phyloP scores from a whole-genome alignment of 139 green algal genomes.

The Spirogloea muscicola region DNA sequence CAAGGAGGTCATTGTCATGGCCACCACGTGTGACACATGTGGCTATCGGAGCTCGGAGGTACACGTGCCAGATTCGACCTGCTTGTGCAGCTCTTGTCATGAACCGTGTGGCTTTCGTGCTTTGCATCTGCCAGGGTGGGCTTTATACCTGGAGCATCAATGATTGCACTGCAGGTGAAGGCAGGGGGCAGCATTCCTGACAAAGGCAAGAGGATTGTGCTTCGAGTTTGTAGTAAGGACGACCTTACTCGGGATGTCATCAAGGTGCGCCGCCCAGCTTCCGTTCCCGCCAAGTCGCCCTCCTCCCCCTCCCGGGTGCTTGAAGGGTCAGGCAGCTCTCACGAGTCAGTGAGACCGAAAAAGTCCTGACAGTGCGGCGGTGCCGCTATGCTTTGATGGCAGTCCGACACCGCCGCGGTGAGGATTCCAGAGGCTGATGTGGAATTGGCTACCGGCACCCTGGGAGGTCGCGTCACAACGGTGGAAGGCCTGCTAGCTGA shows the following conservation, averaged over 20 bases:
- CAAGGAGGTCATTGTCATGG: constrained; percentile 67
- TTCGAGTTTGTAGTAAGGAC: constrained; percentile 37
- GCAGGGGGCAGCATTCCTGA: constrained; percentile 10
- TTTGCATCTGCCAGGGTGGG: too few relatives aligned
- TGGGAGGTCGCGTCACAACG: constrained; percentile 64
- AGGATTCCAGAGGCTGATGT: constrained; percentile 62
- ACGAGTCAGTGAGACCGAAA: too few relatives aligned
- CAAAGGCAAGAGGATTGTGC: constrained; percentile 25
- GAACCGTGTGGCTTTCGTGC: too few relatives aligned
- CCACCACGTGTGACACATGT: constrained; percentile 55
- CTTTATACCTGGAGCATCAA: too few relatives aligned
- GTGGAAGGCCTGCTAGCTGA: constrained; percentile 55
- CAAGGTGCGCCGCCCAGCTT: constrained; percentile 40
- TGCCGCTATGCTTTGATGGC: not conserved
- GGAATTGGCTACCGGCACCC: constrained; percentile 53
- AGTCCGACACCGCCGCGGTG: constrained; percentile 54
- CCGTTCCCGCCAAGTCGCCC: not conserved
- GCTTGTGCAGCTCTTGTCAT: too few relatives aligned
- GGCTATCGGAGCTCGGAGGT: constrained; percentile 62
- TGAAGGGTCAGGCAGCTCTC: not conserved
- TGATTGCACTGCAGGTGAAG: constrained; percentile 11
- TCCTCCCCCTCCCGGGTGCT: not conserved
- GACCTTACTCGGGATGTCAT: constrained; percentile 67
- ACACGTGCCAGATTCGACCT: too few relatives aligned
- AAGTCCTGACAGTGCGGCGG: not conserved